Conservation (phyloP, 2,329 filamentous ascomycete species). For the Pseudogymnoascus sp. region DNA sequence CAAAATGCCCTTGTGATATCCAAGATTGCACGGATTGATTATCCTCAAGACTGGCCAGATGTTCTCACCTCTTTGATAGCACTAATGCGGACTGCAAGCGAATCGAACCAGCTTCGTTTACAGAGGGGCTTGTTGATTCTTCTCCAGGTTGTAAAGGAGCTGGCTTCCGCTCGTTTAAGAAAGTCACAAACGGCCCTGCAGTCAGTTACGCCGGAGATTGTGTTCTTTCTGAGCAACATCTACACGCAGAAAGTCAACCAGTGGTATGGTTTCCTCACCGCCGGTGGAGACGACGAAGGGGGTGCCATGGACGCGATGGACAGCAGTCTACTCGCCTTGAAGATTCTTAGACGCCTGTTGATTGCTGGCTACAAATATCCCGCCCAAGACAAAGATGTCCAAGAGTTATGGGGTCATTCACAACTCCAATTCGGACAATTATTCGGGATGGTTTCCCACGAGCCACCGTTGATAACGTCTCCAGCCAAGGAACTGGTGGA, state of each 20-base stretch:
- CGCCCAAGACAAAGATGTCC: conserved; percentile 66
- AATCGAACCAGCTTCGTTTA: conserved; percentile 57
- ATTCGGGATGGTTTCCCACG: conserved; percentile 52
- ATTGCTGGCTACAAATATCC: conserved; percentile 78
- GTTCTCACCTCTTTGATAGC: conserved; percentile 52
- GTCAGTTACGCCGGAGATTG: conserved; percentile 69
- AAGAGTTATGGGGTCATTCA: conserved; percentile 71
- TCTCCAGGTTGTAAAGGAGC: conserved; percentile 81
- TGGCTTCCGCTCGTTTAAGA: conserved; percentile 69
- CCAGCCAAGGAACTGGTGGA: conserved; percentile 57
- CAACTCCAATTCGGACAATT: conserved; percentile 72
- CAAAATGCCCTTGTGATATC: conserved; percentile 84
- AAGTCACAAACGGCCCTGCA: conserved; percentile 70
- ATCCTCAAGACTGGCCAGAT: conserved; percentile 73
- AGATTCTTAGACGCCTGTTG: conserved; percentile 69
- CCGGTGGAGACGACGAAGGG: conserved; percentile 49
- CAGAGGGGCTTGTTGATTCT: conserved; percentile 67
- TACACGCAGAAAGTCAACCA: conserved; percentile 64
- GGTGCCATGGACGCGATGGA: conserved; percentile 57
- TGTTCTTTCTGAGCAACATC: conserved; percentile 69
- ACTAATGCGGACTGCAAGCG: conserved; percentile 51
- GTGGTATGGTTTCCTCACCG: conserved; percentile 57
- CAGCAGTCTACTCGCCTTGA: conserved; percentile 71
- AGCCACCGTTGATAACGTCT: conserved; percentile 42
- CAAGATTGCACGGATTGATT: conserved; percentile 85